Percentiles rank a stretch among this genome's conserved stretches.
phyloP scores from a whole-genome alignment of 768 basidiomycete genomes.

The Boletus bicolor region DNA sequence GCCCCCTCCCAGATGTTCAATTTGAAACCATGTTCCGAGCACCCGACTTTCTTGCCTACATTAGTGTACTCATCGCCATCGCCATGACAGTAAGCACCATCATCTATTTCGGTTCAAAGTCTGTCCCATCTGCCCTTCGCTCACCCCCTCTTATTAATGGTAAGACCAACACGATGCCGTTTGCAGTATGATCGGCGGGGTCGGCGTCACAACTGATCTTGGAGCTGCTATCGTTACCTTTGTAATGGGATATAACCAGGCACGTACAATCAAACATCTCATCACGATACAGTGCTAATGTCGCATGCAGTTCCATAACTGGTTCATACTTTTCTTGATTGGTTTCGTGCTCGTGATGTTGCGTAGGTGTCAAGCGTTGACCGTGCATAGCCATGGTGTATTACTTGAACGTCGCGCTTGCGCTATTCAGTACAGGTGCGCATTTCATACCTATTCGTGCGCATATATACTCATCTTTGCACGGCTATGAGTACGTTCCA shows the following conservation, averaged over 20 bases:
- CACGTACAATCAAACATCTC: conserved; percentile 27
- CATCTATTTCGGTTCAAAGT: conserved; percentile 81
- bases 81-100: conserved; percentile 58
- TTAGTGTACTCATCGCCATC: conserved; percentile 56
- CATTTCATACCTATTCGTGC: background rate
- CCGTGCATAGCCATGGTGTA: conserved; percentile 69
- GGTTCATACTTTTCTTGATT: conserved; percentile 89
- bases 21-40: conserved; percentile 82
- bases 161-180: conserved; percentile 89
- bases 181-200: conserved; percentile 94
- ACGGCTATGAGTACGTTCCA: conserved; percentile 62
- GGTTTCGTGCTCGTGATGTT: conserved; percentile 82
- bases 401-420: conserved; percentile 94
- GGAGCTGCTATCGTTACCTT: conserved; percentile 87
- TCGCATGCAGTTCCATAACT: conserved; percentile 72
- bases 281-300: background rate
- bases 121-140: conserved; percentile 19
- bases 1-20: conserved; percentile 64
- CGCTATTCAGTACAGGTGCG: conserved; percentile 88
- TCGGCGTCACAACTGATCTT: conserved; percentile 91
- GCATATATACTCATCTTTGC: conserved; percentile 3
- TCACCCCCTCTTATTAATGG: conserved; percentile 47
- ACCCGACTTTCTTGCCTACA: conserved; percentile 79
- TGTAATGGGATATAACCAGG: conserved; percentile 75
- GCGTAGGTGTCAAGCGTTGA: conserved; percentile 42